A percentile compares a stretch with the other conserved stretches of the same genome.
Conservation (phyloP, 768 basidiomycete species). For the Jaapia argillacea region DNA sequence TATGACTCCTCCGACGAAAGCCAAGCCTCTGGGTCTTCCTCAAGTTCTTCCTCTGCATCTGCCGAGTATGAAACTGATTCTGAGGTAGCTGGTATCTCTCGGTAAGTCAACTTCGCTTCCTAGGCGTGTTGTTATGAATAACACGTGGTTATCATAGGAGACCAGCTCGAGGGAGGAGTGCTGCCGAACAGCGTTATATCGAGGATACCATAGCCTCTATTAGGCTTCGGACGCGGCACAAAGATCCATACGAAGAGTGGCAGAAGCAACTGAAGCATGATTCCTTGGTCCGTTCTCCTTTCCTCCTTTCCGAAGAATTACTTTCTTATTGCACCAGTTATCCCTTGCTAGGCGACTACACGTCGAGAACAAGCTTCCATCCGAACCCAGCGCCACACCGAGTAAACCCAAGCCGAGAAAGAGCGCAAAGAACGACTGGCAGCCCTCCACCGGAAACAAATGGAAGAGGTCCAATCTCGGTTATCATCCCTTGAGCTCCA, state of each 20-base stretch:
- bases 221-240: conserved; percentile 29
- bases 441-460: conserved; percentile 35
- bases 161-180: conserved; percentile 12
- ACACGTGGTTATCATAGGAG: conserved; percentile 7
- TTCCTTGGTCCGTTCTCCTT: conserved; percentile 24
- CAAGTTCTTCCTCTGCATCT: conserved; percentile 26
- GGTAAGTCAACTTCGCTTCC: neutral
- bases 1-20: conserved; percentile 24
- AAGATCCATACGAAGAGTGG: conserved; percentile 41
- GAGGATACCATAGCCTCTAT: conserved; percentile 39
- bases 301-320: conserved; percentile 17
- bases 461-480: conserved; percentile 37
- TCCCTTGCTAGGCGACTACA: conserved; percentile 17
- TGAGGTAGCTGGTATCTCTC: conserved; percentile 13
- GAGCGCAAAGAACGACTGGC: conserved; percentile 21
- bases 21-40: neutral
- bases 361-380: conserved; percentile 19
- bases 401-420: conserved; percentile 10
- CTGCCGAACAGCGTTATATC: conserved; percentile 24
- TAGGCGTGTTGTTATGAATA: neutral
- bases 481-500: conserved; percentile 33
- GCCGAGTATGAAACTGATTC: conserved; percentile 34
- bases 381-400: conserved; percentile 9
- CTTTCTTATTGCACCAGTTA: neutral
- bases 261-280: conserved; percentile 37